phyloP scores from a whole-genome alignment of 2,329 filamentous ascomycete genomes.

The Xylaria sp. region DNA sequence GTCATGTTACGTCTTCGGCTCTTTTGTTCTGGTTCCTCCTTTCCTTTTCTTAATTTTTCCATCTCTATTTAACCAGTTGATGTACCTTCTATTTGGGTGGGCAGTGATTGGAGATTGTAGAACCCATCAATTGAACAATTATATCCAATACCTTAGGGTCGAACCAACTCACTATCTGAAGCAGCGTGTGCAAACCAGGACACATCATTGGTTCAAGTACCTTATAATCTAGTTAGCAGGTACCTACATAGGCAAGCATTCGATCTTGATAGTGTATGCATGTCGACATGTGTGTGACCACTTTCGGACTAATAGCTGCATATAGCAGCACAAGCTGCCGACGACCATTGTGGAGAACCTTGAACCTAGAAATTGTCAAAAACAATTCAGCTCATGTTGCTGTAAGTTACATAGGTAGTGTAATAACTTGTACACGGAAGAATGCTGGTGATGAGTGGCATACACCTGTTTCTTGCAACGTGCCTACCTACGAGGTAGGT shows the following conservation, averaged over 20 bases:
- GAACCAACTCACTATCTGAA: background rate
- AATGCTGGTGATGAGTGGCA: no score
- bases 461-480: no score
- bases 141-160: background rate
- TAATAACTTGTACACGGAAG: no score
- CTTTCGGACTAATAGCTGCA: slow-evolving; percentile 22
- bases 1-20: no score
- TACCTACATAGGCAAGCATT: background rate
- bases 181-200: slow-evolving; percentile 6
- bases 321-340: slow-evolving; percentile 9
- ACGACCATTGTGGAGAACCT: slow-evolving; percentile 21
- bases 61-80: no score
- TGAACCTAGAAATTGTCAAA: background rate
- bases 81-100: no score
- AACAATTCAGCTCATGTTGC: background rate
- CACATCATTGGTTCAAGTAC: slow-evolving; percentile 12
- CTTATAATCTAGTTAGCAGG: background rate
- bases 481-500: no score
- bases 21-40: background rate
- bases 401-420: background rate
- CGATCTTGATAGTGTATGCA: slow-evolving; percentile 7
- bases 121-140: background rate
- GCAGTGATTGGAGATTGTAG: background rate
- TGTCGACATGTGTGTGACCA: slow-evolving; percentile 14
- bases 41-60: no score